Evolutionary conservation across 2,329 filamentous ascomycete species (phyloP), one percentile per base, ranked within the genome.

Genomic region (Acephala macrosclerotiorum): DNA sequence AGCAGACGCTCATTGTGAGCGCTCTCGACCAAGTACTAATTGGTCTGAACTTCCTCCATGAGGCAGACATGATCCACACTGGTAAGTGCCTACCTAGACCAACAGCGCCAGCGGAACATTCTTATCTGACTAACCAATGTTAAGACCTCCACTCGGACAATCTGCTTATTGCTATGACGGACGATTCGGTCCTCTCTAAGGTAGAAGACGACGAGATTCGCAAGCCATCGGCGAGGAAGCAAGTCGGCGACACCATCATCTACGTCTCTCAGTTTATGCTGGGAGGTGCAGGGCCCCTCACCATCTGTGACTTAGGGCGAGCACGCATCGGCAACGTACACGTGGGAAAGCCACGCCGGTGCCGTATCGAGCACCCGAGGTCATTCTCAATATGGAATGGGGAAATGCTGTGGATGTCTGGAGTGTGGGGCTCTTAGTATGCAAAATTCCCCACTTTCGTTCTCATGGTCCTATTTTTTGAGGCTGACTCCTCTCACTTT

Each of bases 331-430:
- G 65, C 40, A 62, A 61, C 22, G 33, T 64, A 36, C 61, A 67
- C 1, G 58, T 12, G 16, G 61, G 0, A 64, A 64, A 25, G 57
- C 65, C 29, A 66, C 63, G 58, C 74, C 63, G 73, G 3, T 75
- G 71, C 67, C 58, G 74, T 60, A 66, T 49, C 61, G 74, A 72
- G 61, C 76, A 26, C 78, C 77, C 0, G 78, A 79, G 56, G 73
- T 80, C 8, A 74, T 79, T 65, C 72, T 79, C 1, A 66, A 70
- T 16, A 78, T 79, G 75, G 62, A 69, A 1, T 79, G 76, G 77
- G 72, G 71, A 11, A 64, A 66, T 36, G 33, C 67, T 0, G 74
- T 79, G 18, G 78, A 80, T 69, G 66, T 74, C 6, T 80, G 77
- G 77, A 76, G 73, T 45, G 57, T 74, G 2, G 77, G 74, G 20